These are phyloP conservation scores for Colletotrichum tabaci DNA, from an alignment of 2,329 filamentous ascomycete species.

Conservation along the genomic window DNA sequence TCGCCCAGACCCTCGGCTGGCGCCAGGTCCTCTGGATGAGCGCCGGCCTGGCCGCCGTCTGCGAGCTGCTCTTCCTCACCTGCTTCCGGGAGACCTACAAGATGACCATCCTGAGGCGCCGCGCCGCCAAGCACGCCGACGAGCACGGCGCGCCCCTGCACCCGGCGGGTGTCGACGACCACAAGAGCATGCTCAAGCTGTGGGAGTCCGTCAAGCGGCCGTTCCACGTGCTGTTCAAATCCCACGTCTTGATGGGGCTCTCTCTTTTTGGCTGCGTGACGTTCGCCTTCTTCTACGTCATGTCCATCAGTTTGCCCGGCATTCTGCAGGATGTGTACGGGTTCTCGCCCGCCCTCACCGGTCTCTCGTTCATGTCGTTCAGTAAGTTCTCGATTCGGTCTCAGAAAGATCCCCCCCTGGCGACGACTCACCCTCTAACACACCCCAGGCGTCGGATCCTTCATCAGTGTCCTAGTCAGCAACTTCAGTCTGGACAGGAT, in stretches of 20 bases:
- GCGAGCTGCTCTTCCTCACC: conserved; percentile 65
- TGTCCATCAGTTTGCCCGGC: conserved; percentile 67
- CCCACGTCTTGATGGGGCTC: conserved; percentile 66
- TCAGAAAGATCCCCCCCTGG: not conserved
- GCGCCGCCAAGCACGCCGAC: conserved; percentile 52
- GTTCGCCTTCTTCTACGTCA: conserved; percentile 68
- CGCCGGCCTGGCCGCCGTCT: conserved; percentile 61
- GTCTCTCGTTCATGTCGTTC: conserved; percentile 68
- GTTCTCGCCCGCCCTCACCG: conserved; percentile 66
- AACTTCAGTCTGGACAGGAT: conserved; percentile 67
- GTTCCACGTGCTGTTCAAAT: conserved; percentile 62
- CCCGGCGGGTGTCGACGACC: conserved; percentile 43
- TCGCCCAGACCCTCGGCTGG: conserved; percentile 71
- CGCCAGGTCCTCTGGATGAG: conserved; percentile 66
- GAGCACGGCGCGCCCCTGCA: conserved; percentile 47
- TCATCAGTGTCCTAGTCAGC: conserved; percentile 63
- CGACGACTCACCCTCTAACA: conserved; percentile 37
- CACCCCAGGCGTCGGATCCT: conserved; percentile 62
- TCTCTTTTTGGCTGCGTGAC: conserved; percentile 63
- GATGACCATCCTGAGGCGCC: conserved; percentile 65
- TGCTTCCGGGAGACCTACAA: conserved; percentile 74
- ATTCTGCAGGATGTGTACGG: conserved; percentile 65
- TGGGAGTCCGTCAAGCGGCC: conserved; percentile 62
- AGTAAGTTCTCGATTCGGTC: conserved; percentile 55
- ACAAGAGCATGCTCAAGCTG: conserved; percentile 49